phyloP scores from a whole-genome alignment of 805 yeast genomes.

The Myxozyma kluyveri region DNA sequence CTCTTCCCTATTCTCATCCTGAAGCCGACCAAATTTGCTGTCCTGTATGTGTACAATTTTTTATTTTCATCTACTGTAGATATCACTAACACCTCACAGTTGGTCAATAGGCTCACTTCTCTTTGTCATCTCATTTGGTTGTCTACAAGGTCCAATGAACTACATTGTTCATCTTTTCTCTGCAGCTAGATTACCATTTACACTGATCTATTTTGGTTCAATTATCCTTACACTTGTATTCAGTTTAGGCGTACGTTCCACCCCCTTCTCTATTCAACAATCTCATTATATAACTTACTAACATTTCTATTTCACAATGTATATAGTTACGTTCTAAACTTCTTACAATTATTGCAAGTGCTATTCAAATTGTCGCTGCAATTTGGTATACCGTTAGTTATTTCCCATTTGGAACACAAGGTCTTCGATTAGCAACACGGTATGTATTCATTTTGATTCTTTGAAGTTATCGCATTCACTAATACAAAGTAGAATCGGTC shows the following conservation, averaged over 20 bases:
- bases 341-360: conserved; percentile 70
- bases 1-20: conserved; percentile 85
- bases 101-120: conserved; percentile 92
- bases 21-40: conserved; percentile 87
- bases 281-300: not conserved
- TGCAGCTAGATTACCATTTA: conserved; percentile 72
- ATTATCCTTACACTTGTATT: conserved; percentile 75
- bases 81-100: conserved; percentile 1
- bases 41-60: conserved; percentile 23
- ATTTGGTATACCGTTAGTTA: conserved; percentile 85
- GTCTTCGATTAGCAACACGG: conserved; percentile 31
- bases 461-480: conserved; percentile 38
- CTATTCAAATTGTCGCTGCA: conserved; percentile 81
- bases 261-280: not conserved
- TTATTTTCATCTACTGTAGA: conserved; percentile 32
- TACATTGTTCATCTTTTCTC: conserved; percentile 73
- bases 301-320: not conserved
- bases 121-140: conserved; percentile 85
- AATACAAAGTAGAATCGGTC: conserved; percentile 50
- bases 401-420: conserved; percentile 77
- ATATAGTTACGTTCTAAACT: conserved; percentile 60
- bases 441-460: conserved; percentile 4
- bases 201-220: conserved; percentile 75
- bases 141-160: conserved; percentile 86
- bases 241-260: conserved; percentile 50